Base-by-base conservation (phyloP, 1,139 yeast species). In the Suhomyces panamericanus region DNA sequence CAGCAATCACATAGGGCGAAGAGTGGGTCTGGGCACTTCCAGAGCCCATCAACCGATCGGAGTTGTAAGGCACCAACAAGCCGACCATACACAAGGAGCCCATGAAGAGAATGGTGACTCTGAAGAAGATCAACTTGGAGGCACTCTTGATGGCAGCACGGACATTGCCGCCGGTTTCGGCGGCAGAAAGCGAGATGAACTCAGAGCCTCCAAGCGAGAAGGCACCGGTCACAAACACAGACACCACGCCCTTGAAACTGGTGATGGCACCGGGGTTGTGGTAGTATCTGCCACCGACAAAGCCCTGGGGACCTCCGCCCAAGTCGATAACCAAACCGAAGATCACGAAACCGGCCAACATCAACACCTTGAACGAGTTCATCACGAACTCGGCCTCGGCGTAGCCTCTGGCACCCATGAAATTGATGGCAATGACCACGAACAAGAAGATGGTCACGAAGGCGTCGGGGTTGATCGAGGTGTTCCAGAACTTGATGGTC, bases 151-250 rank as follows among this genome's bases (percentile, higher is more conserved):
- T 51, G 17, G 64, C 59, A 11, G 54, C 49, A 34, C 62, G 51
- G 13, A 60, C 62, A 50, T 59, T 57, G 12, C 55, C 55, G 13
- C 47, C 46, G 16, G 58, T 59, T 46, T 59, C 63, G 24, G 60
- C 56, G 6, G 60, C 63, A 7, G 62, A 51, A 31, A 60, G 51
- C 3, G 64, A 60, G 45, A 60, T 57, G 34, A 60, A 60, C 48
- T 60, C 65, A 32, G 56, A 52, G 31, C 72, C 74, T 32, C 74
- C 75, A 32, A 69, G 63, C 4, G 72, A 59, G 47, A 70, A 70
- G 7, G 70, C 65, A 15, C 71, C 69, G 2, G 72, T 68, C 27
- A 68, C 73, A 40, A 70, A 69, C 30, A 68, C 74, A 9, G 70
- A 53, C 48, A 68, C 66, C 39, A 71, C 54, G 11, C 78, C 78